Evolutionary conservation across 768 basidiomycete genomes (phyloP).

Genomic region (Suillus sp.): DNA sequence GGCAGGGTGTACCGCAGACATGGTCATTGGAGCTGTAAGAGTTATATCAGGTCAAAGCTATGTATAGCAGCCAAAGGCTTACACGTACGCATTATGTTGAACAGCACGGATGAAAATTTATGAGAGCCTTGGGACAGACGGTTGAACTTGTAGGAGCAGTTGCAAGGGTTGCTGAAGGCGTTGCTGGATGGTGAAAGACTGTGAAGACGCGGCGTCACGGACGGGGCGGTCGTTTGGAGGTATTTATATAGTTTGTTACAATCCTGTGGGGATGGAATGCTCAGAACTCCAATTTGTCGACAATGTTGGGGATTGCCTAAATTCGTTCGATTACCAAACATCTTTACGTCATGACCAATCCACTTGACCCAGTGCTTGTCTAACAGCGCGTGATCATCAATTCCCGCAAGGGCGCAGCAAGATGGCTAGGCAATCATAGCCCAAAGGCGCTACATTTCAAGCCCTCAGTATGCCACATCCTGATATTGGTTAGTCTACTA

Average conservation of each 20-base stretch:
- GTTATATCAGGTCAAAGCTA: conserved; percentile 15
- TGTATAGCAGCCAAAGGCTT: background rate
- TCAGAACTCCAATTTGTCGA: conserved; percentile 10
- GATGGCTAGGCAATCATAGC: too few relatives aligned
- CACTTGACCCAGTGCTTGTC: too few relatives aligned
- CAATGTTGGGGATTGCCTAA: conserved; percentile 33
- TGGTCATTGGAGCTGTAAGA: conserved; percentile 43
- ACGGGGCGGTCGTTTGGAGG: conserved; percentile 31
- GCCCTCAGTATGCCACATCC: too few relatives aligned
- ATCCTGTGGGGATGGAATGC: conserved; percentile 27
- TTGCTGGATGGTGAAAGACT: conserved; percentile 21
- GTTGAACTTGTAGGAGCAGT: background rate
- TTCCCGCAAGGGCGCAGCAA: too few relatives aligned
- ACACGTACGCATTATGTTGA: conserved; percentile 42
- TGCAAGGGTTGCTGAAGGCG: conserved; percentile 3
- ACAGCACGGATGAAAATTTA: conserved; percentile 12
- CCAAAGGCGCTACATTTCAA: too few relatives aligned
- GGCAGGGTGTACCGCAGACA: conserved; percentile 37
- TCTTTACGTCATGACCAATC: too few relatives aligned
- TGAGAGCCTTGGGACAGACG: too few relatives aligned
- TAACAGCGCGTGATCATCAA: too few relatives aligned
- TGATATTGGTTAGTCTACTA: too few relatives aligned
- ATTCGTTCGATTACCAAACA: background rate
- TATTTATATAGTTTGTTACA: conserved; percentile 27
- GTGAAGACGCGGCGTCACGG: conserved; percentile 33